Evolutionary conservation across 495 filamentous ascomycete genomes (phyloP), one percentile per base, ranked within the genome.

Genomic region (Penicillium manginii): DNA sequence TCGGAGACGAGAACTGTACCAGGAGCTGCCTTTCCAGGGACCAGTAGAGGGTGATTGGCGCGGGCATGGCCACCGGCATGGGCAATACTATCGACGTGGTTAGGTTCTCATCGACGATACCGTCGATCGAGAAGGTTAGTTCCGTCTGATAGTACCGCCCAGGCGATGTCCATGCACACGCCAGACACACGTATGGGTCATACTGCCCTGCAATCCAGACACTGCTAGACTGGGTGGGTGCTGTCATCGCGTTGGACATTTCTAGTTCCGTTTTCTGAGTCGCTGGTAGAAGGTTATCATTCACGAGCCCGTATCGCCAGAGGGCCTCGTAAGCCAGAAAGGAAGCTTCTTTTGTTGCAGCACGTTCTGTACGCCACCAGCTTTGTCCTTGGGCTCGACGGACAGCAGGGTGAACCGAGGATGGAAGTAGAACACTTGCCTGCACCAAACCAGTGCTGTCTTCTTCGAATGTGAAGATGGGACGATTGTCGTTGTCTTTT

Each of bases 271-370:
- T 55, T 29, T 67, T 72, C 11, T 64, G 55, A 1, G 63, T 70
- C 50, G 73, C 32, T 1, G 94, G 93, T 54, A 97, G 76, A 1
- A 97, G 78, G 60, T 96, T 84, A 42, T 96, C 83, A 50, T 92
- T 91, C 19, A 97, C 72, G 21, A 96, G 74, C 0, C 88, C 87
- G 40, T 83, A 86, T 33, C 83, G 57, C 64, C 92, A 85, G 0
- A 98, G 79, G 2, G 79, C 80, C 23, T 81, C 72, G 65, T 93
- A 96, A 12, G 92, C 90, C 63, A 91, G 82, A 52, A 96, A 94
- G 0, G 92, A 90, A 2, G 91, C 88, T 66, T 97, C 94, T 60
- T 88, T 90, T 60, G 78, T 85, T 5, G 94, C 93, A 50, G 81
- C 86, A 39, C 80, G 84, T 68, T 97, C 91, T 1, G 88, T 89